Evolutionary conservation across 192 early-diverging fungal species (phyloP).

Genomic region (Coemansia sp.): DNA sequence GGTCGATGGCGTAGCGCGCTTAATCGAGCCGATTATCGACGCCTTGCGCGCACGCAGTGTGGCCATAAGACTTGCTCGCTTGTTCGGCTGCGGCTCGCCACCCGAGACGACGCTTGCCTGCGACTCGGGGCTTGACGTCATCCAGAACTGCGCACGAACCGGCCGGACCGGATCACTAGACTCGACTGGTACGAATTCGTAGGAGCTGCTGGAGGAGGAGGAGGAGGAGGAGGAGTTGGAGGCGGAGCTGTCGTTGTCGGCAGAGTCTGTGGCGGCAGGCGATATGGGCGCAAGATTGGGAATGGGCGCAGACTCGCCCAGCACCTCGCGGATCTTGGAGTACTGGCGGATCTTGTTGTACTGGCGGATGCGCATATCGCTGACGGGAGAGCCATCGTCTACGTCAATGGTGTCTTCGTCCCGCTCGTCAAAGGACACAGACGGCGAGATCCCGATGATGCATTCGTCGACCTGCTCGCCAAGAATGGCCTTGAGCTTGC

Average conservation of each 20-base stretch:
- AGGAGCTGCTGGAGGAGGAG: slow-evolving; percentile 24
- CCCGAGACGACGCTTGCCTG: slow-evolving; percentile 22
- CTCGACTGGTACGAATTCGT: slow-evolving; percentile 27
- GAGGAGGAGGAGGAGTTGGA: background rate
- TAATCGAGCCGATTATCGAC: slow-evolving; percentile 42
- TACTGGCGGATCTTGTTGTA: slow-evolving; percentile 36
- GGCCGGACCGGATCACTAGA: background rate
- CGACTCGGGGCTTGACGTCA: slow-evolving; percentile 44
- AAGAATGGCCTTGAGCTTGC: slow-evolving; percentile 62
- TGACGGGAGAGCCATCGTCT: background rate
- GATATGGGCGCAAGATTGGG: slow-evolving; percentile 8
- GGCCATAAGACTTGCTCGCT: slow-evolving; percentile 26
- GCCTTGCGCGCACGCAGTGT: slow-evolving; percentile 38
- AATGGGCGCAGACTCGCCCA: slow-evolving; percentile 30
- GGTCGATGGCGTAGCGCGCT: slow-evolving; percentile 30
- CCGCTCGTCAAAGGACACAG: slow-evolving; percentile 1
- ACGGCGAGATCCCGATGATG: slow-evolving; percentile 26
- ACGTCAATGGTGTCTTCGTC: background rate
- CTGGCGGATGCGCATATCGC: slow-evolving; percentile 24
- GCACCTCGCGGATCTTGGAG: slow-evolving; percentile 36
- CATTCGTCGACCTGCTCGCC: slow-evolving; percentile 61
- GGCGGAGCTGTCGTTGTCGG: background rate
- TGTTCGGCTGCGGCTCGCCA: slow-evolving; percentile 14
- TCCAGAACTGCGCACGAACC: slow-evolving; percentile 46
- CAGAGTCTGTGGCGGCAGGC: background rate